Base-by-base conservation (phyloP, 805 yeast genomes). In the Saccharomycopsis sp. region DNA sequence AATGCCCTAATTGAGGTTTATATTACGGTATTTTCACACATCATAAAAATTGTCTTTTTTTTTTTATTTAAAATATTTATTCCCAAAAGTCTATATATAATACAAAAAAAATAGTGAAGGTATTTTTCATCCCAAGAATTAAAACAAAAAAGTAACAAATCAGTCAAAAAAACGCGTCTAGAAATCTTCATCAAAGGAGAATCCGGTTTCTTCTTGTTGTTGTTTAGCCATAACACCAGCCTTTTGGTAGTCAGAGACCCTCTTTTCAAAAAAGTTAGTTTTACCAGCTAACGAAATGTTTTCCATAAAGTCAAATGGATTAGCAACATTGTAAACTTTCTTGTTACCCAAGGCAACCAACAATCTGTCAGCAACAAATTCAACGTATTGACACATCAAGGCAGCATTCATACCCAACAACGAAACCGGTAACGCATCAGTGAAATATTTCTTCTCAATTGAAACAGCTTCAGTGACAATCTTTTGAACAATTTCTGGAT, bases 291-390 rank as follows among this genome's bases (percentile, higher is more conserved):
- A 78, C 6, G 97, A 90, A 60, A 90, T 90, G 74, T 93, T 90
- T 74, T 90, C 98, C 98, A 90, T 90, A 64, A 90, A 90, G 67
- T 90, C 98, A 64, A 90, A 90, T 65, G 98, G 98, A 66, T 90
- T 90, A 53, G 85, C 72, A 50, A 75, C 90, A 58, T 87, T 85
- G 79, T 77, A 90, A 54, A 75, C 74, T 72, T 89, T 89, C 69
- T 82, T 72, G 75, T 87, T 86, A 55, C 98, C 98, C 54, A 90
- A 75, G 4, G 97, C 79, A 45, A 89, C 79, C 51, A 90, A 75
- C 61, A 90, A 75, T 72, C 98, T 84, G 70, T 90, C 98, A 57
- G 98, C 98, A 55, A 82, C 89, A 63, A 90, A 90, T 71, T 93
- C 96, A 59, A 90, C 96, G 71, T 90, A 90, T 72, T 93, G 97